Conservation (phyloP, 306 rosid species). For the Trifolium pratense region DNA sequence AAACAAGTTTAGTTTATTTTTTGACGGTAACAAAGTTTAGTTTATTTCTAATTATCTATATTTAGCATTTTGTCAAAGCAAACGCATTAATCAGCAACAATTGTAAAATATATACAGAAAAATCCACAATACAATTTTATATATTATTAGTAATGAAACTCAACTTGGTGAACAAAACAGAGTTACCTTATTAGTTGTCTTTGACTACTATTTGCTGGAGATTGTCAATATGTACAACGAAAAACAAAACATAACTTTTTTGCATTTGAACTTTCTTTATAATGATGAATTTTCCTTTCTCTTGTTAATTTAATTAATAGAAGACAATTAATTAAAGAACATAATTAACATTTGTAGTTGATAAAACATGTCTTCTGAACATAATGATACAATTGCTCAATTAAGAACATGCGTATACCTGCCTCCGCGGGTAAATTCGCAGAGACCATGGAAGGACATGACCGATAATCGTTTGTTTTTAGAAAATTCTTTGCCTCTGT, state of each 20-base stretch:
- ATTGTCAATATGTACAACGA: not conserved
- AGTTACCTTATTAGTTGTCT: slow-evolving; percentile 4
- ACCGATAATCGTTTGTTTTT: not conserved
- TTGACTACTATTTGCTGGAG: not conserved
- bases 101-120: not conserved
- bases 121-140: not conserved
- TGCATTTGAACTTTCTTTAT: too few species aligned
- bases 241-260: not conserved
- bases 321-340: not conserved
- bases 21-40: too few species aligned
- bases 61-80: not conserved
- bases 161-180: not conserved
- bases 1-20: not conserved
- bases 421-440: slow-evolving; percentile 44
- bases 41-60: not conserved
- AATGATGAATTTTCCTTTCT: too few species aligned
- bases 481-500: slow-evolving; percentile 35
- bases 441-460: not conserved
- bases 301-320: too few species aligned
- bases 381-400: not conserved
- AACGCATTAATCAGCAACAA: not conserved
- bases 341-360: too few species aligned
- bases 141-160: not conserved
- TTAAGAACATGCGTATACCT: slow-evolving; percentile 14
- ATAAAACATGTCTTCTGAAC: not conserved